Conservation (phyloP, 495 filamentous ascomycete genomes). For the Daldinia caldariorum region DNA sequence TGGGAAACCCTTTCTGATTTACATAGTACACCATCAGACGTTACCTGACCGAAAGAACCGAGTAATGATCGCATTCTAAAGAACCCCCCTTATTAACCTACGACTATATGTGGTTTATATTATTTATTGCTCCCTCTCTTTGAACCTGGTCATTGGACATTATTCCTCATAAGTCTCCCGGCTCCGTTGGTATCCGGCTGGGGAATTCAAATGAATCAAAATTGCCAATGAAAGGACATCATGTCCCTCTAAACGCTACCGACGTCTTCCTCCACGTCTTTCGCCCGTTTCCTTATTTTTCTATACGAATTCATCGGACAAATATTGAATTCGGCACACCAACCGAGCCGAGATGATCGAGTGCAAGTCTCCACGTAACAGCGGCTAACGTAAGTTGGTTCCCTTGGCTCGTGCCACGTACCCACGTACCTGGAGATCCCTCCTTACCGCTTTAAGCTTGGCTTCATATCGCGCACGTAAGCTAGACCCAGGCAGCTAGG, state of each 20-base stretch:
- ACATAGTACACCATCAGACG: slow-evolving; percentile 22
- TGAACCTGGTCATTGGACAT: slow-evolving; percentile 37
- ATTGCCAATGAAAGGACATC: slow-evolving; percentile 24
- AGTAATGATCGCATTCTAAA: not conserved
- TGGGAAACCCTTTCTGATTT: not conserved
- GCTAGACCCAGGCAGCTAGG: too few relatives aligned
- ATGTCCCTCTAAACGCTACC: not conserved
- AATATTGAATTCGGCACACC: not conserved
- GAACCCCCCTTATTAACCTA: slow-evolving; percentile 15
- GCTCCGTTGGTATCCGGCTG: slow-evolving; percentile 16
- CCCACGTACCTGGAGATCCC: slow-evolving; percentile 43
- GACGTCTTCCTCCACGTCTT: slow-evolving; percentile 5
- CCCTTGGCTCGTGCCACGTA: slow-evolving; percentile 23
- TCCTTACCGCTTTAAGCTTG: slow-evolving; percentile 33
- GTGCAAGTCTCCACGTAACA: slow-evolving; percentile 12
- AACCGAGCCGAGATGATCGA: slow-evolving; percentile 14
- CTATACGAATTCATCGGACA: not conserved
- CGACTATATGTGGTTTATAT: slow-evolving; percentile 35
- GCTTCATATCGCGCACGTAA: slow-evolving; percentile 12
- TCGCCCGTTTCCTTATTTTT: not conserved
- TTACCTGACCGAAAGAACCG: slow-evolving; percentile 25
- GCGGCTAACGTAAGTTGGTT: slow-evolving; percentile 21
- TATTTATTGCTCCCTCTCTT: slow-evolving; percentile 41
- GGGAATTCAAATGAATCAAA: slow-evolving; percentile 31
- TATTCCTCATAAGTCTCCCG: slow-evolving; percentile 15